phyloP scores from a whole-genome alignment of 768 basidiomycete genomes.

The Mycena haematopus region DNA sequence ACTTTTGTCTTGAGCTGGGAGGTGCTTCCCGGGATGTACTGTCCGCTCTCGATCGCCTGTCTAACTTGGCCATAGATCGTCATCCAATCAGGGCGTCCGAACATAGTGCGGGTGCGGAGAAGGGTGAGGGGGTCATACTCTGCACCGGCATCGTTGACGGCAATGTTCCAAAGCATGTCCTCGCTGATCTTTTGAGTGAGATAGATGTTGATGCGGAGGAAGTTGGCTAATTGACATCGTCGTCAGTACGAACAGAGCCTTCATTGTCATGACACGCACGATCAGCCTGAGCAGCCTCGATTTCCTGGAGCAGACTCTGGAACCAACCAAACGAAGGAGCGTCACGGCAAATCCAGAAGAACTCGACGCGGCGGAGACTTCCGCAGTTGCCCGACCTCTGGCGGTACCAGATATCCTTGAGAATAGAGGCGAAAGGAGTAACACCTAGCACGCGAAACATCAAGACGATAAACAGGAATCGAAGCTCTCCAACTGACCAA shows the following conservation, averaged over 20 bases:
- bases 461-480: constrained; percentile 6
- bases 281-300: constrained; percentile 88
- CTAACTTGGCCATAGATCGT: constrained; percentile 77
- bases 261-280: constrained; percentile 55
- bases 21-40: constrained; percentile 80
- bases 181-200: constrained; percentile 85
- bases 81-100: constrained; percentile 91
- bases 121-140: constrained; percentile 91
- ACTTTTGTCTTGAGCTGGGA: constrained; percentile 85
- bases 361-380: constrained; percentile 86
- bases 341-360: constrained; percentile 94
- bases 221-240: constrained; percentile 70
- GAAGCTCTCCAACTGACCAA: constrained; percentile 60
- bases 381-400: constrained; percentile 81
- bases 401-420: constrained; percentile 96
- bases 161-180: constrained; percentile 92
- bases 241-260: constrained; percentile 22
- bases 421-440: constrained; percentile 92
- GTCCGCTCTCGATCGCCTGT: constrained; percentile 80
- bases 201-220: constrained; percentile 91
- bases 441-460: constrained; percentile 58
- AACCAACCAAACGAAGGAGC: constrained; percentile 99
- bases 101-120: constrained; percentile 87
- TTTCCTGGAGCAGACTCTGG: constrained; percentile 85
- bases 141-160: constrained; percentile 84